Base-by-base conservation (phyloP, 371 early-diverging fungal genomes). In the Smittium culicis region DNA sequence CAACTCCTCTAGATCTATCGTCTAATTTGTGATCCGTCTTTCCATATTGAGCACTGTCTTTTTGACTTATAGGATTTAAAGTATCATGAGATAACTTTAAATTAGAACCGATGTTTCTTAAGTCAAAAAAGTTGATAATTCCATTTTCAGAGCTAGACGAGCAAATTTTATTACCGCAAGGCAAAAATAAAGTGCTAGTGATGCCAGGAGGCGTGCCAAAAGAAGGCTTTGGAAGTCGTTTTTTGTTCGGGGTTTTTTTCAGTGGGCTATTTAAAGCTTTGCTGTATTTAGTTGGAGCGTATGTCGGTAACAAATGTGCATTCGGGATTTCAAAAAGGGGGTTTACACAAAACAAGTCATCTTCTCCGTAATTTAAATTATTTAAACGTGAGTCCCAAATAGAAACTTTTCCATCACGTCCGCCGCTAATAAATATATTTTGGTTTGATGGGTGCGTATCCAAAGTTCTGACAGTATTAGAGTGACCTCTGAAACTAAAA, bases 331-430 rank as follows among this genome's bases (percentile, higher is more conserved):
- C 35, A 30, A 71, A 62, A 1, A 72, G 70, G n/a, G 77, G 77
- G 28, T 73, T 71, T 57, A 66, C 66, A 16, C 45, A 34, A 28
- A 66, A 35, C 32, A 59, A 59, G 27, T 31, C 65, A 34, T 66
- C 73, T 11, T 62, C 66, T 2, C 28, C 63, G 1, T 27, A 17
- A 11, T 59, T 35, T 57, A 61, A 45, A 14, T 8, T 70, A 68
- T 76, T 77, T 67, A 69, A 71, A n/a, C 77, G 70, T 32, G 61
- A 29, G 61, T 77, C 77, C 77, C 77, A 77, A n/a, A 71, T 34
- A 68, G 72, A 71, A 25, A 77, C 66, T 27, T 69, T 65, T 1
- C 76, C 77, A 57, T 77, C 77, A 20, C 77, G 76, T 33, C 73
- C 69, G 0, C 71, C 77, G 1, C 69, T 67, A 3, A 70, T 35